These are phyloP conservation scores for Luvunga scandens DNA, from an alignment of 345 rosid species.

Conservation along the genomic window DNA sequence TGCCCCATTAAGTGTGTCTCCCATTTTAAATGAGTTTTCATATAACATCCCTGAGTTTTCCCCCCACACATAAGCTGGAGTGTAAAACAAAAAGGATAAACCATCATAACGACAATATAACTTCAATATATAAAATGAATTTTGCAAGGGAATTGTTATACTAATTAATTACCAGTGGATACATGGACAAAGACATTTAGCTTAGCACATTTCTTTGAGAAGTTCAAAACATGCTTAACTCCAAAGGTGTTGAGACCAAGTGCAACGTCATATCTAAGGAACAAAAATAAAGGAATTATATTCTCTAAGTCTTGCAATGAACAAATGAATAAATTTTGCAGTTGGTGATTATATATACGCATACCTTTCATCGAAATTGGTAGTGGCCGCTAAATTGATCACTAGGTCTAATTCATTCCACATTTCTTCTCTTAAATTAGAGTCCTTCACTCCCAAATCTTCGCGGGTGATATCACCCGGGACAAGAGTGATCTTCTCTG, in stretches of 20 bases:
- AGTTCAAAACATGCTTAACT: conserved; percentile 38
- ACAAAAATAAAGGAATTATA: background rate
- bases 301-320: background rate
- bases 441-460: conserved; percentile 45
- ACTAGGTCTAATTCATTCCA: conserved; percentile 45
- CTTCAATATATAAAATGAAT: background rate
- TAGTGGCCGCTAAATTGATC: conserved; percentile 70
- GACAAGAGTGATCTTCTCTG: conserved; percentile 47
- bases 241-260: conserved; percentile 54
- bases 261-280: conserved; percentile 58
- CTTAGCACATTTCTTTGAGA: conserved; percentile 42
- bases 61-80: conserved; percentile 63
- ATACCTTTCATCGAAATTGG: conserved; percentile 78
- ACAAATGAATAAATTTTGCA: background rate
- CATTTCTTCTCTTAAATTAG: conserved; percentile 40
- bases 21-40: conserved; percentile 44
- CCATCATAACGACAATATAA: background rate
- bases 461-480: conserved; percentile 53
- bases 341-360: background rate
- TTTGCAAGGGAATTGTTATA: background rate
- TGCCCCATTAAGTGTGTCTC: conserved; percentile 52
- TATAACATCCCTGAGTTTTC: conserved; percentile 47
- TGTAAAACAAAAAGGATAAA: background rate
- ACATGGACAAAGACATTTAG: conserved; percentile 42
- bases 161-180: conserved; percentile 53